phyloP scores from a whole-genome alignment of 257 asterid species.

The Nicotiana obtusifolia region DNA sequence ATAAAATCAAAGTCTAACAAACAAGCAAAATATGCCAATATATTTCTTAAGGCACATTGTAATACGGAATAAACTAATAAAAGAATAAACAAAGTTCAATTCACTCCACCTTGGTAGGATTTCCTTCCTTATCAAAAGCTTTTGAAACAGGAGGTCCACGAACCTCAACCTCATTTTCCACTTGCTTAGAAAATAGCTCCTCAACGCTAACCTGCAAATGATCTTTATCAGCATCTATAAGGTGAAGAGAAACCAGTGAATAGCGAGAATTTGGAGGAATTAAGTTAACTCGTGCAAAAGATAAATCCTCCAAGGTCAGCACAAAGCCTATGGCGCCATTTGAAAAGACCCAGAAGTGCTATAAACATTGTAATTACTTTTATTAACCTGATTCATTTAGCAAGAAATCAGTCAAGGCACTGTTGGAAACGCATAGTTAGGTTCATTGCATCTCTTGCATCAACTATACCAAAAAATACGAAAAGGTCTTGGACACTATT shows the following conservation, averaged over 20 bases:
- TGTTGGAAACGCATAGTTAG: not conserved
- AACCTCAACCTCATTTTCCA: conserved; percentile 66
- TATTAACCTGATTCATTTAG: not conserved
- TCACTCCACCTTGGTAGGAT: conserved; percentile 78
- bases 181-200: conserved; percentile 61
- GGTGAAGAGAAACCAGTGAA: not conserved
- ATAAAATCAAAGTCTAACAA: not conserved
- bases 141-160: conserved; percentile 94
- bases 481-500: not conserved
- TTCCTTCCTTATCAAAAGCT: conserved; percentile 83
- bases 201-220: conserved; percentile 54
- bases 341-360: not conserved
- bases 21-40: not conserved
- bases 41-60: not conserved
- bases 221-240: conserved; percentile 2
- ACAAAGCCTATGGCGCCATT: not conserved
- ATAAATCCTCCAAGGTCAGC: not conserved
- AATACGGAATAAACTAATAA: not conserved
- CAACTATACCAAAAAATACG: not conserved
- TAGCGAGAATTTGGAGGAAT: not conserved
- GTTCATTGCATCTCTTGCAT: no score
- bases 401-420: not conserved
- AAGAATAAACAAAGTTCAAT: not conserved
- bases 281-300: not conserved
- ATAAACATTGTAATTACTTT: not conserved